These are phyloP conservation scores for Peterozyma xylosa DNA, from an alignment of 805 yeast species.

Conservation along the genomic window DNA sequence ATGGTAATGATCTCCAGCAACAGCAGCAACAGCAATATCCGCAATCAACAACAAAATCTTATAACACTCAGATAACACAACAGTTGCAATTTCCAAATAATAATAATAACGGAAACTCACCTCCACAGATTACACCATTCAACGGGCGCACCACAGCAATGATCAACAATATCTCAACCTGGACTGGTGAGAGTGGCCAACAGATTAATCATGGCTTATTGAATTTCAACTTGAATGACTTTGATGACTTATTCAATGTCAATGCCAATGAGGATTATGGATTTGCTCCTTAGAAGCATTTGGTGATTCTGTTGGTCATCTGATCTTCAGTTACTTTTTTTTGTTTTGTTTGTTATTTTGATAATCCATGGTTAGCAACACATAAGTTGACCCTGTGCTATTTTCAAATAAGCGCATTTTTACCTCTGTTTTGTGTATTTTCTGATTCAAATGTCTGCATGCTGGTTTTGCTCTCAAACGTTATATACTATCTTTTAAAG, in stretches of 20 bases:
- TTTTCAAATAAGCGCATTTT: too few species aligned
- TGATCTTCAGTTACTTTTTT: too few species aligned
- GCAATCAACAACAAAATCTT: conserved; percentile 11
- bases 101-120: too few species aligned
- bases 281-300: conserved; percentile 3
- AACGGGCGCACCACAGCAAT: conserved; percentile 46
- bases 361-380: too few species aligned
- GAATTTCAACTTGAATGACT: conserved; percentile 8
- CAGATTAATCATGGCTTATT: conserved; percentile 27
- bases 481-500: too few species aligned
- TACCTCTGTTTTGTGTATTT: too few species aligned
- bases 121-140: conserved; percentile 21
- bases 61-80: conserved; percentile 3
- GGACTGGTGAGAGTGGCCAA: conserved; percentile 46
- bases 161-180: conserved; percentile 53
- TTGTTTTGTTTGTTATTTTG: too few species aligned
- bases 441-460: too few species aligned
- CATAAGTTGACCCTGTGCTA: too few species aligned
- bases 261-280: conserved; percentile 3
- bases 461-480: too few species aligned
- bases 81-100: background rate
- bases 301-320: too few species aligned
- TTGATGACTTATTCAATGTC: conserved; percentile 6
- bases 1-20: conserved; percentile 18
- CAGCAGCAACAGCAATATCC: background rate